Conservation (phyloP, 2,329 filamentous ascomycete genomes). For the Trichophyton schoenleinii region DNA sequence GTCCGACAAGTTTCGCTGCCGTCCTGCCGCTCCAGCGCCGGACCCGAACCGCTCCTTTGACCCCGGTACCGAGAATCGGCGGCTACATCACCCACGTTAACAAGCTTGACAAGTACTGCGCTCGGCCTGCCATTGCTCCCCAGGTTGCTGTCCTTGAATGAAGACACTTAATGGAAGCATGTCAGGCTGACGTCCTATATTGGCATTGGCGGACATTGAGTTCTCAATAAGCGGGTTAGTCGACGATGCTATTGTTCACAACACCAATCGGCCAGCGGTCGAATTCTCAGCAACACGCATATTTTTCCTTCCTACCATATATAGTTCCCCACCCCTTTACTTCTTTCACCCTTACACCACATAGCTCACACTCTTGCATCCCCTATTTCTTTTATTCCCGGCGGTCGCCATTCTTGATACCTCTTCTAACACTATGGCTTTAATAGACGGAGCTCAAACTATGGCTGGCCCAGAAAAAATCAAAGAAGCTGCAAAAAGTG, state of each 20-base stretch:
- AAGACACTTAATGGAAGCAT: conserved; percentile 4
- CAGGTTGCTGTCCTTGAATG: background rate
- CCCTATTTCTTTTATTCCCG: background rate
- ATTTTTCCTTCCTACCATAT: background rate
- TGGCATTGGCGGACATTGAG: background rate
- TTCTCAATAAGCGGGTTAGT: conserved; percentile 1
- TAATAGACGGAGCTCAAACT: conserved; percentile 6
- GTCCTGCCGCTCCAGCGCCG: background rate
- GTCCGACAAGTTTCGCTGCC: background rate
- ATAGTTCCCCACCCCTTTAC: background rate
- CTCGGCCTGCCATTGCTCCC: background rate
- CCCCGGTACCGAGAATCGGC: background rate
- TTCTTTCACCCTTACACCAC: background rate
- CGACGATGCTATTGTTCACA: background rate
- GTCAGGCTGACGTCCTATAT: conserved; percentile 3
- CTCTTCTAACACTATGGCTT: background rate
- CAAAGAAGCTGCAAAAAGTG: conserved; percentile 21
- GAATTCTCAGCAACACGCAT: background rate
- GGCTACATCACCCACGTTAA: background rate
- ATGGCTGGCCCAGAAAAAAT: conserved; percentile 17
- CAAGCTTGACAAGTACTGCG: background rate
- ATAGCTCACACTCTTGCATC: background rate
- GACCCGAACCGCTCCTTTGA: background rate
- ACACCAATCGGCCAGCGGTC: background rate
- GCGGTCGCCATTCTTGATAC: background rate